phyloP scores from a whole-genome alignment of 345 rosid genomes.

The Ricinus communis region DNA sequence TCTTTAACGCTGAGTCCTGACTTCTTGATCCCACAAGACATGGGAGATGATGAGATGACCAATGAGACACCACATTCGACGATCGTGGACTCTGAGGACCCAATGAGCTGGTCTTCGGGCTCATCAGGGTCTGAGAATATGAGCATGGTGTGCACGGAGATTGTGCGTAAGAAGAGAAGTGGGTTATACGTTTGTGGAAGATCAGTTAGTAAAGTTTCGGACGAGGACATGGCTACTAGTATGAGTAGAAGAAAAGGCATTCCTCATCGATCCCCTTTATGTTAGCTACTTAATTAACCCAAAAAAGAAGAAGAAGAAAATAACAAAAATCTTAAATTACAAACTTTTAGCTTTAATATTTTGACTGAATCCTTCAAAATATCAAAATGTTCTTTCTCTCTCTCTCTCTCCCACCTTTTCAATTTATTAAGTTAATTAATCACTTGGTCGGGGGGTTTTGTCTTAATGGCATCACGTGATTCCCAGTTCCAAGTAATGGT shows the following conservation, averaged over 20 bases:
- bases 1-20: conserved; percentile 80
- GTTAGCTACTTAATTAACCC: conserved; percentile 33
- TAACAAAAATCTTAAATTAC: neutral
- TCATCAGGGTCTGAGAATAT: conserved; percentile 58
- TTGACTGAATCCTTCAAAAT: conserved; percentile 26
- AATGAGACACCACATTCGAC: conserved; percentile 68
- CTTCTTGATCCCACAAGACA: conserved; percentile 81
- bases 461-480: conserved; percentile 90
- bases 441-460: conserved; percentile 64
- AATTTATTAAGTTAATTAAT: conserved; percentile 38
- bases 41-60: conserved; percentile 58
- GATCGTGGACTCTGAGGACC: conserved; percentile 67
- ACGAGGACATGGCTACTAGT: conserved; percentile 63
- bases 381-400: conserved; percentile 15
- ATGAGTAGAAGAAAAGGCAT: conserved; percentile 85
- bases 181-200: conserved; percentile 61
- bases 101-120: conserved; percentile 68
- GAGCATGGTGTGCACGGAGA: conserved; percentile 35
- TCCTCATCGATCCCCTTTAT: conserved; percentile 91
- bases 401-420: neutral
- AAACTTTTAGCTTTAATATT: conserved; percentile 12
- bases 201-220: conserved; percentile 49
- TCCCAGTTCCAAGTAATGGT: conserved; percentile 57
- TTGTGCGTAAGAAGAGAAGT: conserved; percentile 73
- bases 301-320: conserved; percentile 11